Conservation (phyloP, 1,284 basidiomycete species). For the Stereum hirsutum region DNA sequence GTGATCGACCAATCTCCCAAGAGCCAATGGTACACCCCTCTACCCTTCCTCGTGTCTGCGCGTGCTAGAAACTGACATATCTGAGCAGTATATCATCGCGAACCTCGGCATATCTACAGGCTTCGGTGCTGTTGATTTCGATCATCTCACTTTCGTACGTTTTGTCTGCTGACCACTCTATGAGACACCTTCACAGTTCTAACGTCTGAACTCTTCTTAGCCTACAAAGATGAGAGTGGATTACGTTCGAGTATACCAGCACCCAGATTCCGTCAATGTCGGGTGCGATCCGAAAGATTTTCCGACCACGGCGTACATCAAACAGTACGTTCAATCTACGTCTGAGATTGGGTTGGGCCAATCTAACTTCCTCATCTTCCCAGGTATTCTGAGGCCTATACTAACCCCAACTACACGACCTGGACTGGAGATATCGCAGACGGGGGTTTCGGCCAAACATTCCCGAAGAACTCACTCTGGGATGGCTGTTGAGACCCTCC, state of each 20-base stretch:
- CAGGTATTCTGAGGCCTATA: constrained; percentile 28
- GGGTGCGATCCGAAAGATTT: constrained; percentile 78
- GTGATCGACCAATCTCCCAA: constrained; percentile 67
- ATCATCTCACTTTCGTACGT: constrained; percentile 57
- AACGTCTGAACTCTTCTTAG: no score
- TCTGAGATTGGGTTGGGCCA: neutral
- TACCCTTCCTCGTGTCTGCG: neutral
- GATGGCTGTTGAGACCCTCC: constrained; percentile 39
- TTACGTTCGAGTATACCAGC: constrained; percentile 80
- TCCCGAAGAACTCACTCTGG: constrained; percentile 50
- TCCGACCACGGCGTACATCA: constrained; percentile 73
- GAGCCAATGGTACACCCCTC: constrained; percentile 64
- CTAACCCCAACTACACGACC: constrained; percentile 28
- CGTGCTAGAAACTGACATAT: neutral
- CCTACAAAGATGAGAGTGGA: constrained; percentile 71
- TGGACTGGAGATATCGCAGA: constrained; percentile 36
- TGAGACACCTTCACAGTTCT: no score
- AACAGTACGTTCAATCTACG: constrained; percentile 38
- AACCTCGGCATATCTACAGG: constrained; percentile 80
- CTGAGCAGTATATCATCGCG: constrained; percentile 57
- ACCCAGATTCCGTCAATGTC: constrained; percentile 54
- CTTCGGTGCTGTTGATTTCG: constrained; percentile 64
- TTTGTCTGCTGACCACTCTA: no score
- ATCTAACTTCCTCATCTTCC: neutral
- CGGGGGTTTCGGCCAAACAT: constrained; percentile 48